Evolutionary conservation across 1,139 yeast genomes (phyloP), one percentile per base, ranked within the genome.

Genomic region (Blastobotrys aristatus): DNA sequence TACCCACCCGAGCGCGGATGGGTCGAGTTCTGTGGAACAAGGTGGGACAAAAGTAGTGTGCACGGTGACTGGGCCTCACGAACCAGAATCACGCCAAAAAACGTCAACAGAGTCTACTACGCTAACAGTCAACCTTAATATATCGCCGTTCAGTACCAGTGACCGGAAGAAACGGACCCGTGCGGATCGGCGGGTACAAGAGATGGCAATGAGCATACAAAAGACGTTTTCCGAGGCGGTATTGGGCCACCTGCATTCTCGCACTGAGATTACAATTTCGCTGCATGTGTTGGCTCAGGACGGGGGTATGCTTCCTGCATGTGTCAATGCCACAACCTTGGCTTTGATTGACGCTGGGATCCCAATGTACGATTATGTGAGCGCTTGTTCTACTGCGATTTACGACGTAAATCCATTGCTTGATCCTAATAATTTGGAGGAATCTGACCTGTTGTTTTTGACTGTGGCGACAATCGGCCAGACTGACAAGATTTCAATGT

Each of bases 261-360:
- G 96, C 52, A 89, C 97, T 0, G 74, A 81, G 41, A 85, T 94
- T 32, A 79, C 78, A 46, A 75, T 90, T 13, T 78, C 78, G 47
- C 70, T 90, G 16, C 87, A 86, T 56, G 89, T 92, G 0, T 71
- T 92, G 50, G 82, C 92, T 8, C 88, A 88, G 59, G 98, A 94
- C 62, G 98, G 98, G 31, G 95, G 96, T 0, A 64, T 90, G 43
- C 68, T 92, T 55, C 79, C 96, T 0, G 76, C 86, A 1, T 79
- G 94, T 59, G 74, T 88, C 43, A 92, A 94, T 63, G 88, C 97
- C n/a, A 78, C 86, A 44, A 87, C 96, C 0, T 70, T 92, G 56
- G 97, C 96, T 0, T 72, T 92, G 44, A 80, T 92, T 40, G 97
- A 94, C 67, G 97, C 97, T 1, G 98, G 98, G 40, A 82, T 92